A percentile compares a stretch with the other conserved stretches of the same genome.
phyloP scores from a whole-genome alignment of 495 filamentous ascomycete species.

The Penicillium chermesinum region DNA sequence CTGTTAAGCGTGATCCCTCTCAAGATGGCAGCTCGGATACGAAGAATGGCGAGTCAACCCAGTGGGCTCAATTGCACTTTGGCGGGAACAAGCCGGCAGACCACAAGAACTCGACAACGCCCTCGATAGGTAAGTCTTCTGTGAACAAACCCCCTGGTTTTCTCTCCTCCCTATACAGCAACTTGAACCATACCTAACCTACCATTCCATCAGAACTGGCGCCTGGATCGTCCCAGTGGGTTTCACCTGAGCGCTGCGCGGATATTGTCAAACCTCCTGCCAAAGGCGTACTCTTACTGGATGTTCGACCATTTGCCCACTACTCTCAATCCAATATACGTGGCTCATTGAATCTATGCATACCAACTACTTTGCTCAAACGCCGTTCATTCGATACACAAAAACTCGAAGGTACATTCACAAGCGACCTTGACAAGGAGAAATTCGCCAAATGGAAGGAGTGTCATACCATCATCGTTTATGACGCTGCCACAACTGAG shows the following conservation, averaged over 20 bases:
- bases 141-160: too few species aligned
- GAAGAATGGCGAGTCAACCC: not conserved
- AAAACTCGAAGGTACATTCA: conserved; percentile 85
- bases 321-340: conserved; percentile 68
- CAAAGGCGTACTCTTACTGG: conserved; percentile 67
- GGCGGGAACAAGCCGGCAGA: not conserved
- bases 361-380: conserved; percentile 91
- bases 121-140: conserved; percentile 12
- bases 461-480: conserved; percentile 74
- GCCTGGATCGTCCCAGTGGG: conserved; percentile 34
- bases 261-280: conserved; percentile 56
- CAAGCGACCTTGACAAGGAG: conserved; percentile 61
- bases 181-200: not conserved
- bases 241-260: conserved; percentile 59
- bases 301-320: conserved; percentile 81
- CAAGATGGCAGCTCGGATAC: conserved; percentile 6
- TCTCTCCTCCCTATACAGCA: not conserved
- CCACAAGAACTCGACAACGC: not conserved
- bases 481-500: conserved; percentile 72
- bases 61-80: not conserved
- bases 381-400: conserved; percentile 85
- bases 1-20: conserved; percentile 15
- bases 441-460: conserved; percentile 74
- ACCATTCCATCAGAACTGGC: conserved; percentile 2
- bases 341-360: conserved; percentile 85